Percentiles rank a stretch among this genome's conserved stretches.
Conservation (phyloP, 2,329 filamentous ascomycete species). For the Cladosporium velox region DNA sequence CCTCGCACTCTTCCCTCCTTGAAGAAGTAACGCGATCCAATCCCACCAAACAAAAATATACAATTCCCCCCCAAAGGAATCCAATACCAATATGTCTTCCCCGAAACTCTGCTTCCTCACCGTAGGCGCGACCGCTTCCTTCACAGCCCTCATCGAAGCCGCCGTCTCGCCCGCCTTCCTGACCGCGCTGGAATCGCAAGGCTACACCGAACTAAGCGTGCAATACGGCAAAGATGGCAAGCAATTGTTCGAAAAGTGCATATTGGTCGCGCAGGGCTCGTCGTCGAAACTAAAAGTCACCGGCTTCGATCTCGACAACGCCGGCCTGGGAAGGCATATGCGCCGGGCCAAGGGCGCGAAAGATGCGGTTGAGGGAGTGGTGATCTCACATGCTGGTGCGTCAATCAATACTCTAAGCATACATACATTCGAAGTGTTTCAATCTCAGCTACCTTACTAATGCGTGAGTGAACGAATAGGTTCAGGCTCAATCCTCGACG, state of each 20-base stretch:
- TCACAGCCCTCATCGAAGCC: conserved; percentile 68
- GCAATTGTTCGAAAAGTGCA: conserved; percentile 50
- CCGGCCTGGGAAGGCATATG: conserved; percentile 64
- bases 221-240: conserved; percentile 76
- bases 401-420: too few relatives aligned
- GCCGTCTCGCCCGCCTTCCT: conserved; percentile 66
- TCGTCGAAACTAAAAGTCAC: conserved; percentile 50
- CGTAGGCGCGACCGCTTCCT: conserved; percentile 87
- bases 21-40: background rate
- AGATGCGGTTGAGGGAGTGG: conserved; percentile 62
- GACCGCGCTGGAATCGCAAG: conserved; percentile 55
- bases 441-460: background rate
- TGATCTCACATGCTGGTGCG: conserved; percentile 82
- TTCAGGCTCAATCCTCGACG: conserved; percentile 85
- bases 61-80: background rate
- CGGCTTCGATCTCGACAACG: conserved; percentile 66
- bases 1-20: background rate
- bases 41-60: conserved; percentile 11
- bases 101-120: conserved; percentile 74
- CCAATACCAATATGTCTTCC: conserved; percentile 13
- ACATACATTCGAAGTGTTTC: too few relatives aligned
- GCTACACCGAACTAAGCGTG: conserved; percentile 72
- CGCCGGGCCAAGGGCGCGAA: conserved; percentile 45
- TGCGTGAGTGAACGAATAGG: conserved; percentile 54
- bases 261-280: conserved; percentile 32